phyloP scores from a whole-genome alignment of 2,329 filamentous ascomycete genomes.

The Fusarium armeniacum region DNA sequence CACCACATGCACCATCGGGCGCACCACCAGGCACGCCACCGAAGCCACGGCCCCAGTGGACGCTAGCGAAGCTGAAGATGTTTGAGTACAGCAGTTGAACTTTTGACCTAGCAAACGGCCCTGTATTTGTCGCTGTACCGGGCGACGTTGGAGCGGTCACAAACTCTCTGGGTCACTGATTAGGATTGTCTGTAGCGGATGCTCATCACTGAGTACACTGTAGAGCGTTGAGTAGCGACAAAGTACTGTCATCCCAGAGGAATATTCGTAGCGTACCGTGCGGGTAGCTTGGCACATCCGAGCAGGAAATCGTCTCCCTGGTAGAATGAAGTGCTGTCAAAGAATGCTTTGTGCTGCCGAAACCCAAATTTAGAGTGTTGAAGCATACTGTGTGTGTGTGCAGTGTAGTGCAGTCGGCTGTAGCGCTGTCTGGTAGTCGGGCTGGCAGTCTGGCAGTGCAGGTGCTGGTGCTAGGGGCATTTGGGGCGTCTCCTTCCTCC shows the following conservation, averaged over 20 bases:
- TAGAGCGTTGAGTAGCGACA: constrained; percentile 12
- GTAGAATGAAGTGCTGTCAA: constrained; percentile 23
- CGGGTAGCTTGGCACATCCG: constrained; percentile 44
- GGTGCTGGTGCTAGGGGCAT: constrained; percentile 6
- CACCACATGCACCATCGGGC: constrained; percentile 37
- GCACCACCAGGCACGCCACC: constrained; percentile 48
- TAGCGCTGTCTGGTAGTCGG: background rate
- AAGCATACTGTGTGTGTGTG: constrained; percentile 33
- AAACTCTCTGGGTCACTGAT: constrained; percentile 5
- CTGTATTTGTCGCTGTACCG: constrained; percentile 7
- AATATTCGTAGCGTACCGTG: constrained; percentile 42
- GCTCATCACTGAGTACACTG: constrained; percentile 2
- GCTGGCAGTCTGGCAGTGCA: constrained; percentile 33
- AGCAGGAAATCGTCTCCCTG: constrained; percentile 35
- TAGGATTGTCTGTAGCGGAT: background rate
- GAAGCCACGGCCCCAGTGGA: constrained; percentile 48
- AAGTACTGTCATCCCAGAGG: constrained; percentile 42
- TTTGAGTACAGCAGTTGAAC: constrained; percentile 19
- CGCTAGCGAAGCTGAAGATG: constrained; percentile 43
- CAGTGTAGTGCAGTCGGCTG: constrained; percentile 17
- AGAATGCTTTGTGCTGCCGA: constrained; percentile 20
- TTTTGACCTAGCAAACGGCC: background rate
- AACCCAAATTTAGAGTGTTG: constrained; percentile 33
- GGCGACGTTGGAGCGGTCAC: background rate
- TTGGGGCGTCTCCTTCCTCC: constrained; percentile 36